Evolutionary conservation across 805 yeast species (phyloP).

Genomic region (Cyberlindnera suaveolens): DNA sequence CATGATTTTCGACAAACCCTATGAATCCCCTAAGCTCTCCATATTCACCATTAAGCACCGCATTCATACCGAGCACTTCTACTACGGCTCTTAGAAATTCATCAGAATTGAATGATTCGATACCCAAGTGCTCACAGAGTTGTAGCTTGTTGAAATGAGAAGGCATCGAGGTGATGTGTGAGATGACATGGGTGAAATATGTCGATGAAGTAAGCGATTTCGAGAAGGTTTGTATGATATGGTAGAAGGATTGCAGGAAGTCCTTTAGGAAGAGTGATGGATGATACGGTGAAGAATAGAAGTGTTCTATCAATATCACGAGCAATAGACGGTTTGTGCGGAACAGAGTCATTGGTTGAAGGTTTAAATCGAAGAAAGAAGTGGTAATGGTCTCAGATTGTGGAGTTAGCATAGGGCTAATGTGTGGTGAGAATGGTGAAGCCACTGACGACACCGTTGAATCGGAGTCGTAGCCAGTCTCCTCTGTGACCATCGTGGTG

Average conservation of each 20-base stretch:
- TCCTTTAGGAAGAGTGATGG: slow-evolving; percentile 12
- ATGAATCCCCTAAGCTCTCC: slow-evolving; percentile 13
- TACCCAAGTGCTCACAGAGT: slow-evolving; percentile 14
- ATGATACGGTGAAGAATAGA: slow-evolving; percentile 10
- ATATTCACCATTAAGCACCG: slow-evolving; percentile 13
- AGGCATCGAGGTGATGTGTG: slow-evolving; percentile 7
- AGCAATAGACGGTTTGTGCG: slow-evolving; percentile 15
- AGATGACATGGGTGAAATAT: slow-evolving; percentile 13
- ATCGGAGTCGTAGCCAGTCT: neutral
- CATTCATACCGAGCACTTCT: slow-evolving; percentile 17
- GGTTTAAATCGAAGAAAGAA: slow-evolving; percentile 14
- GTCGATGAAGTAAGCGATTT: slow-evolving; percentile 19
- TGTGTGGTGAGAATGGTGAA: slow-evolving; percentile 7
- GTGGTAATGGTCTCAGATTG: neutral
- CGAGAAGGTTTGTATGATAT: slow-evolving; percentile 17
- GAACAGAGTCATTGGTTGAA: slow-evolving; percentile 12
- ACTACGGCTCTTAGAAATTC: slow-evolving; percentile 14
- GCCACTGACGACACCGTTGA: slow-evolving; percentile 10
- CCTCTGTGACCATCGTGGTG: slow-evolving; percentile 3
- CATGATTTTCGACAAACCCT: slow-evolving; percentile 14
- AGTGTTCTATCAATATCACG: slow-evolving; percentile 11
- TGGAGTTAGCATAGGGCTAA: neutral
- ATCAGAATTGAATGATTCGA: slow-evolving; percentile 23
- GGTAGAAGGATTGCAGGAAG: slow-evolving; percentile 21
- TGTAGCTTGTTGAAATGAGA: slow-evolving; percentile 18